A percentile compares a stretch with the other conserved stretches of the same genome.
Conservation (phyloP, 352 stramenopile species). For the Phytophthora citrophthora region DNA sequence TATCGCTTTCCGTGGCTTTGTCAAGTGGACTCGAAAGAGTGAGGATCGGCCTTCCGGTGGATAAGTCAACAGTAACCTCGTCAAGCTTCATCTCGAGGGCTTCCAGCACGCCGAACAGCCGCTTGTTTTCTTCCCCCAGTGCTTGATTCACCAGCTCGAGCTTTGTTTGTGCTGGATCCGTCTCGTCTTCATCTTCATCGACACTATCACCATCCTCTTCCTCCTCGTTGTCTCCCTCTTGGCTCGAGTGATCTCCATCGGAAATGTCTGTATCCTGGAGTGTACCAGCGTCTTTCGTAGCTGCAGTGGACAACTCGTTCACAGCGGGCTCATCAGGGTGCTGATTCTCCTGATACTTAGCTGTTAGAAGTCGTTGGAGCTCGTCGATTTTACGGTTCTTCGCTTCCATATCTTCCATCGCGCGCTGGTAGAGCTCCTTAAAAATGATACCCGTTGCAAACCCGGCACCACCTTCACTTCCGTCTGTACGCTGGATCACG, state of each 20-base stretch:
- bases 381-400: slow-evolving; percentile 78
- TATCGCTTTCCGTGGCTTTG: slow-evolving; percentile 5
- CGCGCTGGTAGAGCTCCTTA: slow-evolving; percentile 74
- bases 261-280: slow-evolving; percentile 22
- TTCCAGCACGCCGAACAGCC: slow-evolving; percentile 55
- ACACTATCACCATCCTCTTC: slow-evolving; percentile 33
- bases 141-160: slow-evolving; percentile 47
- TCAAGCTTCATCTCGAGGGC: slow-evolving; percentile 54
- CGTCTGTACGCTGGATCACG: slow-evolving; percentile 51
- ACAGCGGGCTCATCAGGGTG: slow-evolving; percentile 17
- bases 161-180: slow-evolving; percentile 26
- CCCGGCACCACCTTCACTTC: slow-evolving; percentile 20
- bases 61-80: slow-evolving; percentile 51
- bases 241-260: slow-evolving; percentile 33
- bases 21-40: slow-evolving; percentile 24
- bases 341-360: slow-evolving; percentile 47
- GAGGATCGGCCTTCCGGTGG: slow-evolving; percentile 43
- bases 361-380: slow-evolving; percentile 53
- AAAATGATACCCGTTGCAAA: slow-evolving; percentile 48
- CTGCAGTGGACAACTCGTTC: background rate
- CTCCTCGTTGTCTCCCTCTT: slow-evolving; percentile 36
- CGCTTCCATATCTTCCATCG: slow-evolving; percentile 69
- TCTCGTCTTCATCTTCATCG: slow-evolving; percentile 20
- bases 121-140: slow-evolving; percentile 58
- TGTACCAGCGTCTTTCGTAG: slow-evolving; percentile 15